Evolutionary conservation across 495 filamentous ascomycete species (phyloP).

Genomic region (Hyphodiscus hymeniophilus): DNA sequence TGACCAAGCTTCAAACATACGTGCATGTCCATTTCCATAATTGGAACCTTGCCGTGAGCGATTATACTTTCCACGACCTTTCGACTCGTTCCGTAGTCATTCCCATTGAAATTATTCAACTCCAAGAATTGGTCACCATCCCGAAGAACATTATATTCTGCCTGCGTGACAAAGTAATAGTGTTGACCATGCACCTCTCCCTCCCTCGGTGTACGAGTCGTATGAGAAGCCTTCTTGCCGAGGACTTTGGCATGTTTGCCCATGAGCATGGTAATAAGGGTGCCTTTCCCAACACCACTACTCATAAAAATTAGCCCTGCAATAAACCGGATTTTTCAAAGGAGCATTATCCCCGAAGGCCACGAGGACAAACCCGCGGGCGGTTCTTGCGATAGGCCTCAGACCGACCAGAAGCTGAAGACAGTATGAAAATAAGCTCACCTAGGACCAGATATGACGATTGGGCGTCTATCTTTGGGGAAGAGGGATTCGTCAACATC

Average conservation of each 20-base stretch:
- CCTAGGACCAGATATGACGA: slow-evolving; percentile 39
- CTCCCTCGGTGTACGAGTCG: slow-evolving; percentile 33
- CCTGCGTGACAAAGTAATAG: slow-evolving; percentile 39
- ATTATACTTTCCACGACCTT: slow-evolving; percentile 35
- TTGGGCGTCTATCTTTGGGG: slow-evolving; percentile 34
- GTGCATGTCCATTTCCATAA: slow-evolving; percentile 50
- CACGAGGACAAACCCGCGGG: too few relatives aligned
- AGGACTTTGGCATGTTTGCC: slow-evolving; percentile 34
- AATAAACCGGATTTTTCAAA: too few relatives aligned
- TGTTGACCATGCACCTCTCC: slow-evolving; percentile 31
- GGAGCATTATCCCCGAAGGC: too few relatives aligned
- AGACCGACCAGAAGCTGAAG: too few relatives aligned
- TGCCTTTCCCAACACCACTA: slow-evolving; percentile 30
- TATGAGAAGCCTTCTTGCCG: slow-evolving; percentile 32
- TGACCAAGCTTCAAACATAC: slow-evolving; percentile 25
- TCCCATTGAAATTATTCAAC: slow-evolving; percentile 33
- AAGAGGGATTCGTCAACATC: slow-evolving; percentile 15
- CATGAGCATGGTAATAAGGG: slow-evolving; percentile 31
- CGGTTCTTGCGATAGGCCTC: too few relatives aligned
- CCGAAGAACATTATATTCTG: slow-evolving; percentile 39
- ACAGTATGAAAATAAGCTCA: too few relatives aligned
- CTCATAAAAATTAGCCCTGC: too few relatives aligned
- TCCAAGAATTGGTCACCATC: slow-evolving; percentile 45
- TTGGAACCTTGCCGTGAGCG: slow-evolving; percentile 37
- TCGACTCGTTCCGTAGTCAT: slow-evolving; percentile 37